Evolutionary conservation across 2,329 filamentous ascomycete species (phyloP).

Genomic region (Claviceps humidiphila): DNA sequence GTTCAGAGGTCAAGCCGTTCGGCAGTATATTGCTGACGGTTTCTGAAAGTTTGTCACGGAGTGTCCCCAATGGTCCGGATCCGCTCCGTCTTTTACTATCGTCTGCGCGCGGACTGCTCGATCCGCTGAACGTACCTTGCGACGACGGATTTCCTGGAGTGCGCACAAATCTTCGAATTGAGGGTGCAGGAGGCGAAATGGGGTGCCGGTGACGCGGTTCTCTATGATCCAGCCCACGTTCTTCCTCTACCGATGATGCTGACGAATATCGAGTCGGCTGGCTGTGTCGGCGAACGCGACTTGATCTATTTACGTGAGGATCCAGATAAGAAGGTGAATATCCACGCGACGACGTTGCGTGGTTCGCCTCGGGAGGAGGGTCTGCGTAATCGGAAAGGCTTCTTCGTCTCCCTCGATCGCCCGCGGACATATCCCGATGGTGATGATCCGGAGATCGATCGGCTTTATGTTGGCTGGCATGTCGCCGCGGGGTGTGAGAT

Average conservation of each 20-base stretch:
- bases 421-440: slow-evolving; percentile 25
- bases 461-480: slow-evolving; percentile 17
- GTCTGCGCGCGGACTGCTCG: slow-evolving; percentile 18
- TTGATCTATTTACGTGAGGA: slow-evolving; percentile 18
- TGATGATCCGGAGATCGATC: slow-evolving; percentile 22
- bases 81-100: slow-evolving; percentile 23
- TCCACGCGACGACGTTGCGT: slow-evolving; percentile 11
- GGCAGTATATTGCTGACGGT: slow-evolving; percentile 31
- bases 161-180: slow-evolving; percentile 22
- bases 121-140: slow-evolving; percentile 12
- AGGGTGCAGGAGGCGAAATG: slow-evolving; percentile 16
- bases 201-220: slow-evolving; percentile 14
- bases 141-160: slow-evolving; percentile 16
- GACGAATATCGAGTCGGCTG: slow-evolving; percentile 32
- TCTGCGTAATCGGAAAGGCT: slow-evolving; percentile 39
- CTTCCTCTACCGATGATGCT: slow-evolving; percentile 29
- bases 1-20: slow-evolving; percentile 20
- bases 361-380: slow-evolving; percentile 19
- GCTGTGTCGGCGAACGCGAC: slow-evolving; percentile 31
- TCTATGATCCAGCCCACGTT: slow-evolving; percentile 14
- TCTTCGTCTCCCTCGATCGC: slow-evolving; percentile 29
- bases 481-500: slow-evolving; percentile 27
- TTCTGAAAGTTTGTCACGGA: slow-evolving; percentile 31
- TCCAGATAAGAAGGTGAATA: slow-evolving; percentile 22
- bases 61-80: slow-evolving; percentile 23